phyloP scores from a whole-genome alignment of 2,329 filamentous ascomycete species.

The Microsporum canis region DNA sequence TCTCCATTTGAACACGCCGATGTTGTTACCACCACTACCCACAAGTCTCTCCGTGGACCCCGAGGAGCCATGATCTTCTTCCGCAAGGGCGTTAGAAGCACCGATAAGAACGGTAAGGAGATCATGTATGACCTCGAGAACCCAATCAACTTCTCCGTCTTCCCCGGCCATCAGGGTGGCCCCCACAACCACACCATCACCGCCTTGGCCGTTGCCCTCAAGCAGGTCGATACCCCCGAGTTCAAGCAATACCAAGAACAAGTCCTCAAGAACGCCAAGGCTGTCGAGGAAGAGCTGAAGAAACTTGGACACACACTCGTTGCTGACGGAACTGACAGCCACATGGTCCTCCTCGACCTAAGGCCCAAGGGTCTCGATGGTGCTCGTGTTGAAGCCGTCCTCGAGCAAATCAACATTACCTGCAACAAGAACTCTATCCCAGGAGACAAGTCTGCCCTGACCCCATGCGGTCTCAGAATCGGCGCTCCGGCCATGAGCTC shows the following conservation, averaged over 20 bases:
- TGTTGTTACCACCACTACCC: slow-evolving; percentile 93
- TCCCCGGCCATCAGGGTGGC: slow-evolving; percentile 94
- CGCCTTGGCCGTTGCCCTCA: slow-evolving; percentile 82
- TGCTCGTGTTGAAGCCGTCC: slow-evolving; percentile 82
- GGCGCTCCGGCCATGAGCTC: slow-evolving; percentile 96
- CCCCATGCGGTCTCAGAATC: slow-evolving; percentile 87
- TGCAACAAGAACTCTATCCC: slow-evolving; percentile 99
- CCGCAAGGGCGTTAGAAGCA: slow-evolving; percentile 77
- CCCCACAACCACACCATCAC: slow-evolving; percentile 99
- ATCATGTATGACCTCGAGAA: slow-evolving; percentile 81
- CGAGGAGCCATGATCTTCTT: slow-evolving; percentile 98
- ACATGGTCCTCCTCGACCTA: slow-evolving; percentile 84
- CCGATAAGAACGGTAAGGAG: slow-evolving; percentile 79
- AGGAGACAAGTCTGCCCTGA: slow-evolving; percentile 93
- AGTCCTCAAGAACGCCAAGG: slow-evolving; percentile 82
- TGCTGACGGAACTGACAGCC: slow-evolving; percentile 91
- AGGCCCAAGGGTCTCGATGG: slow-evolving; percentile 83
- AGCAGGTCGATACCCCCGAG: slow-evolving; percentile 79
- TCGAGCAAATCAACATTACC: slow-evolving; percentile 96
- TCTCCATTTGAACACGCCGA: slow-evolving; percentile 83
- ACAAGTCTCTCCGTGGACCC: slow-evolving; percentile 92
- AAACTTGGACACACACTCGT: slow-evolving; percentile 69
- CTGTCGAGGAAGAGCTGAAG: slow-evolving; percentile 67
- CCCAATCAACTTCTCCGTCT: slow-evolving; percentile 92
- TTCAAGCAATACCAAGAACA: slow-evolving; percentile 89